Evolutionary conservation across 2,329 filamentous ascomycete species (phyloP), one percentile per base, ranked within the genome.

Genomic region (Fusarium sp.): DNA sequence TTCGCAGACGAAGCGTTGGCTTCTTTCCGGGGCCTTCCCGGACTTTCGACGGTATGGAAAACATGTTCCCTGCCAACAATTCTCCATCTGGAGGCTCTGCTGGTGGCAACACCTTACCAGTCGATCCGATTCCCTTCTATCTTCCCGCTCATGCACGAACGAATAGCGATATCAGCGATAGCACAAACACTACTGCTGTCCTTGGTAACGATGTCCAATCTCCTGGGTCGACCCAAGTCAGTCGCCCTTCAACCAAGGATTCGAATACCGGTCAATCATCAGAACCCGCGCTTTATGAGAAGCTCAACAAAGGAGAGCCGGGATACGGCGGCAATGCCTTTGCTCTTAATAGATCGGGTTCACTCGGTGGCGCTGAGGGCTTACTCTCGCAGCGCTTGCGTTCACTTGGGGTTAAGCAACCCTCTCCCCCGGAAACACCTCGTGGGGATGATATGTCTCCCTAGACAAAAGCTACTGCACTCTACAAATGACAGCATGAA

Each of bases 381-480:
- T 79, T 96, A 18, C 81, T 96, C 18, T 92, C 92, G 14, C 89
- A 89, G 77, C 86, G 89, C 60, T 81, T 95, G 46, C 86, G 89
- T 70, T 87, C 88, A 8, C 80, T 93, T 8, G 91, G 89, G 40
- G 84, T 84, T 25, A 79, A 84, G 62, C 73, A 73, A 8, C 64
- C 58, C 8, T 63, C 60, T 12, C 63, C 59, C 8, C 38, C 64
- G 5, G 52, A 45, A 24, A 62, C 67, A 15, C 10, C 45, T 32
- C 44, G 11, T 5, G 47, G 34, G 18, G 52, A 56, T 12, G 44
- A 54, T 29, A 22, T 46, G 44, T 50, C 52, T 42, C 51, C 44
- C 24, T 71, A 65, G 59, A 54, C 24, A 45, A 47, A 50, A 30
- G 61, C 27, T 24, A n/a, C 12, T 47, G 18, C 52, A 58, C n/a